Evolutionary conservation across 2,329 filamentous ascomycete species (phyloP).

Genomic region (Fusarium anguioides): DNA sequence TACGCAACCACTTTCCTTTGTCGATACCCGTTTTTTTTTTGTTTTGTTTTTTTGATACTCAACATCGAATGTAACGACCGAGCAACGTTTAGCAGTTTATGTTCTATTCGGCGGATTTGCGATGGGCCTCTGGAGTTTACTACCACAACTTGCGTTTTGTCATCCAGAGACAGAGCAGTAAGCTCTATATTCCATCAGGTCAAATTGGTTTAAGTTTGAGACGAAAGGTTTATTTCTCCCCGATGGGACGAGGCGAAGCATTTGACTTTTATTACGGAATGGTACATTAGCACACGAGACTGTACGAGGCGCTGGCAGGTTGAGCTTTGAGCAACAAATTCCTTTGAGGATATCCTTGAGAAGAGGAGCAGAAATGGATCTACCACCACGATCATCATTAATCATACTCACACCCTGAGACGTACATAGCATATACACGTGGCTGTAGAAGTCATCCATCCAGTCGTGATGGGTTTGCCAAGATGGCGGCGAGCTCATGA

Average conservation of each 20-base stretch:
- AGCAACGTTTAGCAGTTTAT: background rate
- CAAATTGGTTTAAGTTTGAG: constrained; percentile 29
- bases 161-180: constrained; percentile 1
- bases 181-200: constrained; percentile 21
- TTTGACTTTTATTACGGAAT: constrained; percentile 44
- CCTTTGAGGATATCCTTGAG: constrained; percentile 23
- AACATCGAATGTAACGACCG: constrained; percentile 1
- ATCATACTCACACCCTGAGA: constrained; percentile 40
- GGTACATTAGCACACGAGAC: constrained; percentile 44
- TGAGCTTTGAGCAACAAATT: constrained; percentile 29
- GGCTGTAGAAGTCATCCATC: constrained; percentile 39
- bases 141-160: constrained; percentile 19
- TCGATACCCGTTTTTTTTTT: constrained; percentile 46
- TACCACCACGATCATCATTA: constrained; percentile 41
- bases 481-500: constrained; percentile 14
- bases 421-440: constrained; percentile 46
- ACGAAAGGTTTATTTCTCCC: constrained; percentile 12
- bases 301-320: constrained; percentile 45
- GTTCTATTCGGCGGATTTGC: constrained; percentile 11
- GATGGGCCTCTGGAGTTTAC: constrained; percentile 12
- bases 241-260: constrained; percentile 26
- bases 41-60: constrained; percentile 31
- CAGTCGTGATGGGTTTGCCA: constrained; percentile 18
- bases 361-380: constrained; percentile 34
- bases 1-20: constrained; percentile 40